These are phyloP conservation scores for Nakazawaea wyomingensis DNA, from an alignment of 805 yeast genomes.

Conservation along the genomic window DNA sequence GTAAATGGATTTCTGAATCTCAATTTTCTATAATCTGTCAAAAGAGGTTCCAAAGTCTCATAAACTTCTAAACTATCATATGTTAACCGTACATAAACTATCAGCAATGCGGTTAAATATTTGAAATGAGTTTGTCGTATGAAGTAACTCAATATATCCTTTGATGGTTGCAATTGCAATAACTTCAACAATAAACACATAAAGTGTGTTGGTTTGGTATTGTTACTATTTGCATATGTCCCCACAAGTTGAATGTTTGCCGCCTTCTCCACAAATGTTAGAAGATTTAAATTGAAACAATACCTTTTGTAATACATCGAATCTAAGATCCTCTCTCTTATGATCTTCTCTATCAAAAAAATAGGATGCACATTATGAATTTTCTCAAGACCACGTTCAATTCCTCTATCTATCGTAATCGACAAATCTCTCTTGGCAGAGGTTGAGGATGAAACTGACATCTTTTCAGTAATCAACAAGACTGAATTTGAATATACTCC, in stretches of 20 bases:
- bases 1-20: slow-evolving; percentile 36
- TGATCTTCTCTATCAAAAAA: slow-evolving; percentile 51
- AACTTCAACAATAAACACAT: slow-evolving; percentile 73
- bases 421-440: slow-evolving; percentile 1
- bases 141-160: slow-evolving; percentile 49
- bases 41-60: slow-evolving; percentile 45
- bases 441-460: too few species aligned
- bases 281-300: slow-evolving; percentile 42
- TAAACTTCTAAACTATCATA: slow-evolving; percentile 42
- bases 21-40: slow-evolving; percentile 66
- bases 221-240: slow-evolving; percentile 27
- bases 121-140: slow-evolving; percentile 67
- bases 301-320: slow-evolving; percentile 53
- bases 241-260: slow-evolving; percentile 47
- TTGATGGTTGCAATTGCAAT: slow-evolving; percentile 67
- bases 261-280: slow-evolving; percentile 43
- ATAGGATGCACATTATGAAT: slow-evolving; percentile 44
- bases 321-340: slow-evolving; percentile 51
- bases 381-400: slow-evolving; percentile 21
- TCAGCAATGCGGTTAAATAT: slow-evolving; percentile 63
- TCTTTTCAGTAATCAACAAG: too few species aligned
- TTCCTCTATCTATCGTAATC: slow-evolving; percentile 28
- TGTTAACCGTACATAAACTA: slow-evolving; percentile 56
- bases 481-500: too few species aligned
- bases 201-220: slow-evolving; percentile 63